Conservation (phyloP, 495 filamentous ascomycete genomes). For the Penicillium desertorum region DNA sequence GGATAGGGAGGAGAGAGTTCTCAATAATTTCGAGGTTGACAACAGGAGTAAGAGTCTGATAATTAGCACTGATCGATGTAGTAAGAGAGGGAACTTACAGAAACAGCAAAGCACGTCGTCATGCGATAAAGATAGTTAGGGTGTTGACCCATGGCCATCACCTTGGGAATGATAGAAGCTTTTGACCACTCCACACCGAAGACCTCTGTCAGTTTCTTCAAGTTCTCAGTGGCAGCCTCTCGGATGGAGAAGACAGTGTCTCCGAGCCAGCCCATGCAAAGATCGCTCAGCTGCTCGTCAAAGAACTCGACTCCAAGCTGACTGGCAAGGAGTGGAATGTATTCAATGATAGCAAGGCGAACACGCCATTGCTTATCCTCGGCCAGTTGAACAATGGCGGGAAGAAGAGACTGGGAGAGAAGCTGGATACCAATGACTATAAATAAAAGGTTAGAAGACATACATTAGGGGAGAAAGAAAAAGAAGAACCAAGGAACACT, state of each 20-base stretch:
- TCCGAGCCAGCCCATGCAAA: conserved; percentile 99
- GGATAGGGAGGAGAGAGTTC: conserved; percentile 89
- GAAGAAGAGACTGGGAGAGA: conserved; percentile 92
- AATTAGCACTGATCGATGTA: conserved; percentile 30
- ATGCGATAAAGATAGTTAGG: conserved; percentile 99
- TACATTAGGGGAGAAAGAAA: background rate
- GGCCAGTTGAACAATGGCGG: conserved; percentile 95
- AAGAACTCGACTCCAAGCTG: conserved; percentile 98
- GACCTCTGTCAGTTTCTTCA: conserved; percentile 97
- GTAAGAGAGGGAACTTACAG: conserved; percentile 59
- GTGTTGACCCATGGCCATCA: conserved; percentile 96
- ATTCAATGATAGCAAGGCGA: conserved; percentile 96
- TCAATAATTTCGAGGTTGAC: conserved; percentile 90
- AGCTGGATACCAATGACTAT: conserved; percentile 95
- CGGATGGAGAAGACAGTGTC: conserved; percentile 98
- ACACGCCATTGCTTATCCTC: conserved; percentile 99
- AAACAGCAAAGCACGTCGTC: conserved; percentile 98
- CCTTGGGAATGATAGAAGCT: conserved; percentile 95
- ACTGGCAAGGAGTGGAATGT: conserved; percentile 93
- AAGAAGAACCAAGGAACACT: conserved; percentile 7
- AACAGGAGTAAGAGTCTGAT: conserved; percentile 86
- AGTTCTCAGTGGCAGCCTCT: conserved; percentile 92
- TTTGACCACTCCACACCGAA: conserved; percentile 99
- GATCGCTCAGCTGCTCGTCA: conserved; percentile 88
- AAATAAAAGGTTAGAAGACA: conserved; percentile 17